Conservation (phyloP, 108 stramenopile genomes). For the Skeletonema grethae region DNA sequence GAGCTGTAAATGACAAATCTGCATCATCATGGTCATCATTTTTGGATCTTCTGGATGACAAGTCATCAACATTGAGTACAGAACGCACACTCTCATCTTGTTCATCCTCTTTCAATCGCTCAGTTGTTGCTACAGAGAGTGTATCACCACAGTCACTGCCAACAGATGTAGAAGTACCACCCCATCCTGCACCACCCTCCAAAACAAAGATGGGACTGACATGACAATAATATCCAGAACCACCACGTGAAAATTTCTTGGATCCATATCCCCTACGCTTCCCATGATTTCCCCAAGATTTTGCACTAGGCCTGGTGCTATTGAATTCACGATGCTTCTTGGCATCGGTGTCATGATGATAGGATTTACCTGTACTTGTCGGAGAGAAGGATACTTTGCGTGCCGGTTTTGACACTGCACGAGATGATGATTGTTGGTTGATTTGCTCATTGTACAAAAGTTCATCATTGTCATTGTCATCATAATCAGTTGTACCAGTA, state of each 20-base stretch:
- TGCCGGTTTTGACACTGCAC: not conserved
- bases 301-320: not conserved
- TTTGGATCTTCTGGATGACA: not conserved
- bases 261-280: not conserved
- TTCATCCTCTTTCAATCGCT: not conserved
- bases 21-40: not conserved
- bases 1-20: not conserved
- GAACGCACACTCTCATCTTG: not conserved
- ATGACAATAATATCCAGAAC: not conserved
- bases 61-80: not conserved
- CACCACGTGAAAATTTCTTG: conserved; percentile 3
- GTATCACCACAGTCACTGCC: not conserved
- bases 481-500: not conserved
- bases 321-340: not conserved
- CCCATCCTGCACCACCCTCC: not conserved
- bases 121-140: not conserved
- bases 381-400: not conserved
- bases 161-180: not conserved
- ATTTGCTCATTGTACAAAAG: too few species aligned
- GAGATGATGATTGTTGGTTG: not conserved
- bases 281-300: not conserved
- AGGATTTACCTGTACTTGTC: not conserved
- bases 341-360: not conserved
- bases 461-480: not conserved
- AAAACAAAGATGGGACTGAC: not conserved